Evolutionary conservation across 2,329 filamentous ascomycete species (phyloP).

Genomic region (Colletotrichum endophyticum): DNA sequence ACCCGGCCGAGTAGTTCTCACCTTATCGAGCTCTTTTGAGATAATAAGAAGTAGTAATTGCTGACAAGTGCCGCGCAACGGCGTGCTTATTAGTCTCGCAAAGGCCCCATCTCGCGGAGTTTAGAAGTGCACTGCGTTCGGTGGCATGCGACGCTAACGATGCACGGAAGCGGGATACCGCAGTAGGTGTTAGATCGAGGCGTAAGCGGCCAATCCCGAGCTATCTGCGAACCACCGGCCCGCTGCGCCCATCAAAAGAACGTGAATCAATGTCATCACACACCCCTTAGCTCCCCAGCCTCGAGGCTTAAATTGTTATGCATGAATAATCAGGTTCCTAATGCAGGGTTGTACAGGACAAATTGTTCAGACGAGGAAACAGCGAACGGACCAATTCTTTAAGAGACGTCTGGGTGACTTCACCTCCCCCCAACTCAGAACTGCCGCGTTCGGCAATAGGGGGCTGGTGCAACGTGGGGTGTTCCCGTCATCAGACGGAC

Average conservation of each 20-base stretch:
- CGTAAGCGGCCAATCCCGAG: slow-evolving; percentile 1
- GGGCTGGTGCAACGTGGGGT: not conserved
- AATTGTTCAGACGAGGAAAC: not conserved
- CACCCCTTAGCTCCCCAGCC: not conserved
- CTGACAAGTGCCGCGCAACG: not conserved
- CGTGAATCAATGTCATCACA: not conserved
- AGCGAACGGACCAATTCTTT: not conserved
- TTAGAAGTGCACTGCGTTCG: not conserved
- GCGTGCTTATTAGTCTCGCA: not conserved
- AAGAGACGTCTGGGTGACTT: not conserved
- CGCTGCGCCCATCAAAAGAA: not conserved
- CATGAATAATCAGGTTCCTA: not conserved
- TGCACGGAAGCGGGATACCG: not conserved
- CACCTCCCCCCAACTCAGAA: not conserved
- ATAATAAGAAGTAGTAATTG: not conserved
- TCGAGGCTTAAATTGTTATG: not conserved
- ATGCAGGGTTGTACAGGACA: not conserved
- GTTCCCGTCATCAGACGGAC: not conserved
- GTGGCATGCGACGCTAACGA: not conserved
- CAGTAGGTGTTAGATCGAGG: slow-evolving; percentile 26
- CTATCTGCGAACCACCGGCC: not conserved
- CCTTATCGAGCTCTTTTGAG: slow-evolving; percentile 25
- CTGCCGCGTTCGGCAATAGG: not conserved
- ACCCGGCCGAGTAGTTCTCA: not conserved
- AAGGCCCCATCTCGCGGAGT: not conserved